Evolutionary conservation across 1,284 basidiomycete genomes (phyloP), one percentile per base, ranked within the genome.

Genomic region (Apiotrichum akiyoshidainum): DNA sequence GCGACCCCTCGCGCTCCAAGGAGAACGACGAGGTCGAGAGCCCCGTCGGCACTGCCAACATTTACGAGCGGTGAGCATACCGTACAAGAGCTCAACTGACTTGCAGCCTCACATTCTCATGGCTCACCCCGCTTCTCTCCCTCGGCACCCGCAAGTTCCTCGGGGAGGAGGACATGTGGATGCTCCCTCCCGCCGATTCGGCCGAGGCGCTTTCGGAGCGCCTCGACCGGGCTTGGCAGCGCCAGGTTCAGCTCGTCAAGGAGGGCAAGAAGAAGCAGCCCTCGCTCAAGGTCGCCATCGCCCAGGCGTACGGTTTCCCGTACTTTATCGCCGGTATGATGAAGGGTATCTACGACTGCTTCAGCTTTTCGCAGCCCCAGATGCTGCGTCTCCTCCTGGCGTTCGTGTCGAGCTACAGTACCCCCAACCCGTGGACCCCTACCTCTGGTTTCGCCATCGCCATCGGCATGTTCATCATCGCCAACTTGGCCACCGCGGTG

Each of bases 331-430:
- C 92, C 0, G 81, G 80, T 40, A 81, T 80, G 0, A 79, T 92
- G 54, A 94, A 96, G 79, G 66, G 89, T 14, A 50, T 84, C 0
- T 91, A 94, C 75, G 94, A 98, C 73, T 78, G 80, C 46, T 79
- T 95, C 14, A 85, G 85, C 0, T 98, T 98, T 77, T 74, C 87
- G 3, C 94, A 97, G 73, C 95, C 95, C 0, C 89, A 96, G 73
- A 81, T 98, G 1, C 83, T 99, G 31, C 85, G 89, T 17, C 82
- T 85, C 67, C 81, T 99, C 10, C 81, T 98, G 37, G 79, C 84
- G 14, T 98, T 89, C 71, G 93, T 96, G 46, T 85, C 88, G 0
- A 77, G 79, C 6, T 94, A 92, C 73, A 72, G 72, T 8, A 71
- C 72, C 2, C 68, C 68, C 50, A 62, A 69, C 31, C 73, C 76